These are phyloP conservation scores for Exophiala calicioides DNA, from an alignment of 2,329 filamentous ascomycete genomes.

Conservation along the genomic window DNA sequence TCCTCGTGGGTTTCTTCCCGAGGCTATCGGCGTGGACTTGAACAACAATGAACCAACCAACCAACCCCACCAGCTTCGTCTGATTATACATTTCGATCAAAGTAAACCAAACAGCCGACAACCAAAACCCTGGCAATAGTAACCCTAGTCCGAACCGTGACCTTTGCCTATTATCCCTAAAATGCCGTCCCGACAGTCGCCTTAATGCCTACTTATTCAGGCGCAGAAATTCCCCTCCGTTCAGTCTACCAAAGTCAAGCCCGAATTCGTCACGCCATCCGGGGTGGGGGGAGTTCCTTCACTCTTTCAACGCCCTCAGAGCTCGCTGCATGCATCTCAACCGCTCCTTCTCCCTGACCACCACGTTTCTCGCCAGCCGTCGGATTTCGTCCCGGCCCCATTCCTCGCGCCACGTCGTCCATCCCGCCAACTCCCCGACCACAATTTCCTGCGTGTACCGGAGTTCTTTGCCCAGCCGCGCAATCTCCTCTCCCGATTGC, in stretches of 20 bases:
- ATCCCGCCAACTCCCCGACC: constrained; percentile 85
- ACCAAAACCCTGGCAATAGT: not conserved
- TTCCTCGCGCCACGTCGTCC: constrained; percentile 84
- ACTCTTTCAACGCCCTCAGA: constrained; percentile 60
- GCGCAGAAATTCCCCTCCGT: too few species aligned
- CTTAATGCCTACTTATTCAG: too few species aligned
- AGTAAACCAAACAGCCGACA: not conserved
- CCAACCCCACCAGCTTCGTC: not conserved
- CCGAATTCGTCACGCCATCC: too few species aligned
- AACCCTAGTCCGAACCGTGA: too few species aligned
- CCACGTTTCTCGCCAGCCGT: constrained; percentile 73
- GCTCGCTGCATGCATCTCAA: constrained; percentile 80
- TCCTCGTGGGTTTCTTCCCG: too few species aligned
- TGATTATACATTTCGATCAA: too few species aligned
- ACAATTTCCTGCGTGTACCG: constrained; percentile 92
- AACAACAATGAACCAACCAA: not conserved
- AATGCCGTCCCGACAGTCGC: too few species aligned
- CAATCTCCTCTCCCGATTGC: constrained; percentile 68
- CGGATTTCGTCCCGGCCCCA: constrained; percentile 73
- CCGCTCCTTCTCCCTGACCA: constrained; percentile 76
- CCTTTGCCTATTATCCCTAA: too few species aligned
- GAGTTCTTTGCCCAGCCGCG: constrained; percentile 75
- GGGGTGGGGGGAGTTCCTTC: too few species aligned
- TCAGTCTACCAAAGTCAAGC: constrained; percentile 5
- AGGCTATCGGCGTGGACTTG: too few species aligned